These are phyloP conservation scores for Russula earlei DNA, from an alignment of 768 basidiomycete genomes.

Conservation along the genomic window DNA sequence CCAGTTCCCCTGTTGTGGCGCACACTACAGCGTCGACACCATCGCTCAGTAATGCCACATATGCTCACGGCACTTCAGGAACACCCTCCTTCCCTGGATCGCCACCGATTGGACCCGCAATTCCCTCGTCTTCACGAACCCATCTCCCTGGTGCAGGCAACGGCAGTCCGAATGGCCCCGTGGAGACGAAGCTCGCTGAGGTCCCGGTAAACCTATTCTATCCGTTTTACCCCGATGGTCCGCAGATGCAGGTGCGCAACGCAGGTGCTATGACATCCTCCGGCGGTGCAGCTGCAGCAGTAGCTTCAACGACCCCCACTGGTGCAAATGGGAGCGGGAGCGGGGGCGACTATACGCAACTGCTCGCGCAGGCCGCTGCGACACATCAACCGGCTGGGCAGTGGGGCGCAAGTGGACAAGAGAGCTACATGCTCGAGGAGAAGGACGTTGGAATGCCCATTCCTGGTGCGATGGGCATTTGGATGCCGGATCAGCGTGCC, in stretches of 20 bases:
- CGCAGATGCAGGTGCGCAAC: constrained; percentile 19
- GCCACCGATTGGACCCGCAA: constrained; percentile 17
- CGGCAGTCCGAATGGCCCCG: neutral
- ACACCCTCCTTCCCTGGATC: constrained; percentile 25
- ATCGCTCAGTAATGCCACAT: constrained; percentile 28
- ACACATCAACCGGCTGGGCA: constrained; percentile 42
- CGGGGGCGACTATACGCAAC: constrained; percentile 38
- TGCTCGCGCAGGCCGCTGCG: constrained; percentile 48
- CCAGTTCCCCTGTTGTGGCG: constrained; percentile 5
- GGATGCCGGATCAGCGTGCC: constrained; percentile 14
- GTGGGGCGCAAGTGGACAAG: constrained; percentile 46
- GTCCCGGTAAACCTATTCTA: constrained; percentile 65
- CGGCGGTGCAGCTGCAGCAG: neutral
- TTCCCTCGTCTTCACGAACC: neutral
- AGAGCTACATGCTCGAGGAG: constrained; percentile 64
- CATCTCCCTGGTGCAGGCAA: constrained; percentile 1
- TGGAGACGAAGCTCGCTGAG: constrained; percentile 42
- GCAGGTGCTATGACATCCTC: constrained; percentile 10
- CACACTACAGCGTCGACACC: constrained; percentile 17
- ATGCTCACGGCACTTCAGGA: constrained; percentile 21
- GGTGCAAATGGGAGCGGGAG: constrained; percentile 7
- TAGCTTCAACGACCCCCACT: neutral
- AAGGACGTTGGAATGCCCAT: constrained; percentile 30
- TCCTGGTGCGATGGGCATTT: constrained; percentile 7
- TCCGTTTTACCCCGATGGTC: constrained; percentile 62